phyloP scores from a whole-genome alignment of 768 basidiomycete genomes.

The Lactarius quietus region DNA sequence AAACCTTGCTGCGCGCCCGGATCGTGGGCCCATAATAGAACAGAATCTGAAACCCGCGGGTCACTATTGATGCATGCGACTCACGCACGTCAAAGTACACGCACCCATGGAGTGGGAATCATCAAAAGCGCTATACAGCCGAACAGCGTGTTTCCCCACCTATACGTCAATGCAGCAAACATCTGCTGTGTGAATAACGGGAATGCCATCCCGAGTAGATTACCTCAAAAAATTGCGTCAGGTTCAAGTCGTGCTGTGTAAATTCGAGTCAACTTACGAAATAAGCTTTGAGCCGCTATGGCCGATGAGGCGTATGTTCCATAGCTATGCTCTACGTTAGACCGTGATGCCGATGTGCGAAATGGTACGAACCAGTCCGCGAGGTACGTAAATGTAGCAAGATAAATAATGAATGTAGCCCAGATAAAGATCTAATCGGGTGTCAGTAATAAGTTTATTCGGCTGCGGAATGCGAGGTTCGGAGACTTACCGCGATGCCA shows the following conservation, averaged over 20 bases:
- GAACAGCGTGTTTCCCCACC: slow-evolving; percentile 47
- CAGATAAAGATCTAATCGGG: slow-evolving; percentile 38
- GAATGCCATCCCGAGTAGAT: slow-evolving; percentile 42
- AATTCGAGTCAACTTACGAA: slow-evolving; percentile 33
- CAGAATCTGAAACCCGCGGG: slow-evolving; percentile 5
- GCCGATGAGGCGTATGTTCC: slow-evolving; percentile 51
- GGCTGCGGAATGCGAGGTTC: neutral
- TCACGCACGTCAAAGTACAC: slow-evolving; percentile 17
- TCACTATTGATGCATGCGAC: neutral
- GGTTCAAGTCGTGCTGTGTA: neutral
- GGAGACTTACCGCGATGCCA: slow-evolving; percentile 39
- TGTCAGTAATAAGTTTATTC: neutral
- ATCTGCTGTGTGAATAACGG: slow-evolving; percentile 48
- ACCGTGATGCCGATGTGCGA: neutral
- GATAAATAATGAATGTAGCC: slow-evolving; percentile 41
- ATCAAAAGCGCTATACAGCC: slow-evolving; percentile 41
- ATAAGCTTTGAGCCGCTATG: slow-evolving; percentile 49
- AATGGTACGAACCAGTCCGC: slow-evolving; percentile 44
- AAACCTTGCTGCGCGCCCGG: slow-evolving; percentile 17
- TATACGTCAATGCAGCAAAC: slow-evolving; percentile 45
- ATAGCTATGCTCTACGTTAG: slow-evolving; percentile 31
- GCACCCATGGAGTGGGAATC: slow-evolving; percentile 43
- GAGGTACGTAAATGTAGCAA: slow-evolving; percentile 45
- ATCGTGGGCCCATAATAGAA: slow-evolving; percentile 15
- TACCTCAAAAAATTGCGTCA: slow-evolving; percentile 32